A percentile compares a stretch with the other conserved stretches of the same genome.
Conservation (phyloP, 164 flowering plant genomes). For the Buxus sempervirens region DNA sequence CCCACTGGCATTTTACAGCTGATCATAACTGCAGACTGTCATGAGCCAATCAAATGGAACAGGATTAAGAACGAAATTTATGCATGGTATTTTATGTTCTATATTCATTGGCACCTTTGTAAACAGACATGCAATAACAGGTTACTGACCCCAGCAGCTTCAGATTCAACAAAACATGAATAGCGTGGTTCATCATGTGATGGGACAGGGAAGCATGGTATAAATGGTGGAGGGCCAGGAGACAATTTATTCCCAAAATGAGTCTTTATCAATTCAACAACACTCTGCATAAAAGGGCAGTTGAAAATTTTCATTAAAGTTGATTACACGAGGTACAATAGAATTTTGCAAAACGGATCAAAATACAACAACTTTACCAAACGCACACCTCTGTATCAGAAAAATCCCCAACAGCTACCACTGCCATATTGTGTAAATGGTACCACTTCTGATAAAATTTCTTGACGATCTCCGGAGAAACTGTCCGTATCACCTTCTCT, state of each 20-base stretch:
- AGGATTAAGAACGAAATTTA: conserved; percentile 1
- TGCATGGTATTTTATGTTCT: not conserved
- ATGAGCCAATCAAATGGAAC: conserved; percentile 21
- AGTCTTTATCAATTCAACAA: conserved; percentile 71
- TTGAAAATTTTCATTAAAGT: conserved; percentile 6
- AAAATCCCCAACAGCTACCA: conserved; percentile 94
- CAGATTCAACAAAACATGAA: conserved; percentile 91
- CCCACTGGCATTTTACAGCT: conserved; percentile 78
- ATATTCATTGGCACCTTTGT: not conserved
- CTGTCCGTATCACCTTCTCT: conserved; percentile 82
- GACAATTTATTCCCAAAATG: conserved; percentile 72
- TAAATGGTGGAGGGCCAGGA: conserved; percentile 35
- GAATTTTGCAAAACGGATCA: not conserved
- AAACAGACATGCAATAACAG: not conserved
- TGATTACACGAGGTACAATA: not conserved
- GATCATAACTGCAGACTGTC: conserved; percentile 89
- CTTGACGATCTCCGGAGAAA: conserved; percentile 70
- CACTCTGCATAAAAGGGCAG: conserved; percentile 44
- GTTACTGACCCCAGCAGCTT: conserved; percentile 89
- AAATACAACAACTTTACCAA: conserved; percentile 5
- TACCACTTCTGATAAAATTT: conserved; percentile 85
- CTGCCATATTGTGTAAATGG: conserved; percentile 84
- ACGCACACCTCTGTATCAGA: conserved; percentile 74
- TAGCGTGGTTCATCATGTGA: conserved; percentile 76
- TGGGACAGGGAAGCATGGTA: conserved; percentile 65